Evolutionary conservation across 2,329 filamentous ascomycete species (phyloP), one percentile per base, ranked within the genome.

Genomic region (Aspergillus cejpii): DNA sequence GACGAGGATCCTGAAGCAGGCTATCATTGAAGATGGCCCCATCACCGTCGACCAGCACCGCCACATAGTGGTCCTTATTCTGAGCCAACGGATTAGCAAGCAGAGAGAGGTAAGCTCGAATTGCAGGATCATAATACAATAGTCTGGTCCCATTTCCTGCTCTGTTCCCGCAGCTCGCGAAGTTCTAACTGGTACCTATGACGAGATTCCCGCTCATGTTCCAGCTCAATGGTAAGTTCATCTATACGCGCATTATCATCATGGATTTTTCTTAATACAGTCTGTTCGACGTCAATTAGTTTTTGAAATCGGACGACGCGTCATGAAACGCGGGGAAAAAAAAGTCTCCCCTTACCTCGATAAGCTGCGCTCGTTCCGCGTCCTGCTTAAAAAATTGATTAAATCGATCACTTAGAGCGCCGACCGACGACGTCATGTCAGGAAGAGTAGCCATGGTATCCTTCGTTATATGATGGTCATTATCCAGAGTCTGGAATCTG

Each of bases 11-110:
- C 20, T 24, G 12, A 4, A 52, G 31, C 7, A 50, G 27, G 5
- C 45, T 36, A 12, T 50, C 41, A 5, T 27, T 36, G 39, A 52
- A 52, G 4, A 47, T 39, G 17, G 50, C 47, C 2, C 47, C 47
- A 12, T 52, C 37, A 17, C 47, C 50, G 27, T 52, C 50, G 2
- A 52, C 42, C 1, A 52, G 23, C 2, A 50, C 50, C 10, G 39
- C 42, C 5, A 45, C 47, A 34, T 47, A 52, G 14, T 37, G 28
- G 19, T 44, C 41, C 29, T 44, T 38, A 28, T 39, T 44, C 41
- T 44, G 15, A 1, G 10, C 2, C 28, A 7, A 8, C 2, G 8
- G 4, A 28, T 31, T 31, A 31, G 28, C 5, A 6, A 8, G n/a
- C 1, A 31, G 14, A n/a, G 1, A 28, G 28, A 6, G 10, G 1